phyloP scores from a whole-genome alignment of 257 asterid species.

The Pogostemon cablin region DNA sequence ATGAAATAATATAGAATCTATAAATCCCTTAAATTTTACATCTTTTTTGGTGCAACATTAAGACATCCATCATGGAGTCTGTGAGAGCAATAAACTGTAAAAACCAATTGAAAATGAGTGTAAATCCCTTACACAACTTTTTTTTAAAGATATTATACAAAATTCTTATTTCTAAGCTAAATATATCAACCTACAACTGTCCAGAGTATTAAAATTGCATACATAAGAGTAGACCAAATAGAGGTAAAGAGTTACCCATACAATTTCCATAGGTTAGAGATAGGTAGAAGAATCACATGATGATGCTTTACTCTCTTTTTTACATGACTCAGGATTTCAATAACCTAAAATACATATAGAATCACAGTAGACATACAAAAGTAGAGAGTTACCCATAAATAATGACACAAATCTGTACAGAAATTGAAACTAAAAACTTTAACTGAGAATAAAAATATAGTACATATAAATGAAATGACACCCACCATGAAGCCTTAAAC shows the following conservation, averaged over 20 bases:
- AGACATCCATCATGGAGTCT: no score
- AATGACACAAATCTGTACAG: slow-evolving; percentile 1
- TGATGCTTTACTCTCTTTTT: slow-evolving; percentile 95
- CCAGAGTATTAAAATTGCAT: no score
- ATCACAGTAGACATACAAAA: slow-evolving; percentile 24
- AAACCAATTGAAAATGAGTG: no score
- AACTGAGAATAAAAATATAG: slow-evolving; percentile 1
- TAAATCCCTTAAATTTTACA: no score
- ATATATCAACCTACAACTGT: no score
- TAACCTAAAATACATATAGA: slow-evolving; percentile 49
- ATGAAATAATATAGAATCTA: no score
- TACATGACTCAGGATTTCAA: slow-evolving; percentile 89
- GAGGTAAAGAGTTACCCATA: slow-evolving; percentile 30
- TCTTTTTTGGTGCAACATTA: no score
- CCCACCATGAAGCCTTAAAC: not conserved
- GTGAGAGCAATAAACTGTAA: no score
- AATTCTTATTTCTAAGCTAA: no score
- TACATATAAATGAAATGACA: not conserved
- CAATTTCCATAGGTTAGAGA: slow-evolving; percentile 75
- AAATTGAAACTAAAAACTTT: not conserved
- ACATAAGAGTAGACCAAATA: no score
- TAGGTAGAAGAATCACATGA: slow-evolving; percentile 67
- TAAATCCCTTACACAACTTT: no score
- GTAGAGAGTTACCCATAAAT: slow-evolving; percentile 17
- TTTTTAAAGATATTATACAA: no score